Conservation (phyloP, 495 filamentous ascomycete species). For the Tetracladium setigerum region DNA sequence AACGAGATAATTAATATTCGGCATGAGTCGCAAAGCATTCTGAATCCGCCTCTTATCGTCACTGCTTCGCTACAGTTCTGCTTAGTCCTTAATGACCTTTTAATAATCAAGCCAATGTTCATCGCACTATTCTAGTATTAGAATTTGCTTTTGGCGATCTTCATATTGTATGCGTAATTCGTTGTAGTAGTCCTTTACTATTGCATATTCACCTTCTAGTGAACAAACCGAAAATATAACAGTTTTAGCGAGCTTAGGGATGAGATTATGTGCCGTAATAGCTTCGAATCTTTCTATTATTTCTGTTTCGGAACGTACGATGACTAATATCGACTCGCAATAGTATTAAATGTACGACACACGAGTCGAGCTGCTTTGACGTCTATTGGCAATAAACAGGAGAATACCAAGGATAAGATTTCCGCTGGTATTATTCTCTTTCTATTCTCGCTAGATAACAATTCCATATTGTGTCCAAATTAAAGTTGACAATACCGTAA, state of each 20-base stretch:
- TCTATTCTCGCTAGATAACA: neutral
- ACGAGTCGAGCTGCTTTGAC: constrained; percentile 1
- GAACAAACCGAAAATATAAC: neutral
- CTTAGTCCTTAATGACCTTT: neutral
- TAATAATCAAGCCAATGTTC: neutral
- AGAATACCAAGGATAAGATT: neutral
- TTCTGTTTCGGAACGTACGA: neutral
- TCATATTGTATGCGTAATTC: neutral
- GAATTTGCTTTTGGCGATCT: neutral
- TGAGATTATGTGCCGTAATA: neutral
- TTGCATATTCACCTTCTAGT: neutral
- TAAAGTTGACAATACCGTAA: too few species aligned
- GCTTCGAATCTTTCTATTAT: neutral
- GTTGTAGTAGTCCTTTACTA: neutral
- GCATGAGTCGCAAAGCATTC: neutral
- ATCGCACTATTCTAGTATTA: neutral
- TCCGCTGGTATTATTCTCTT: neutral
- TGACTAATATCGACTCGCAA: neutral
- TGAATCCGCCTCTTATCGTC: neutral
- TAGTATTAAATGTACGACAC: neutral
- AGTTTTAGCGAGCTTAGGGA: neutral
- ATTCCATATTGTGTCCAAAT: neutral
- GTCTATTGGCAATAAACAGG: neutral
- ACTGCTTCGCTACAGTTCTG: neutral
- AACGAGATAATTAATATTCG: neutral